Evolutionary conservation across 768 basidiomycete species (phyloP).

Genomic region (Kwoniella sp.): DNA sequence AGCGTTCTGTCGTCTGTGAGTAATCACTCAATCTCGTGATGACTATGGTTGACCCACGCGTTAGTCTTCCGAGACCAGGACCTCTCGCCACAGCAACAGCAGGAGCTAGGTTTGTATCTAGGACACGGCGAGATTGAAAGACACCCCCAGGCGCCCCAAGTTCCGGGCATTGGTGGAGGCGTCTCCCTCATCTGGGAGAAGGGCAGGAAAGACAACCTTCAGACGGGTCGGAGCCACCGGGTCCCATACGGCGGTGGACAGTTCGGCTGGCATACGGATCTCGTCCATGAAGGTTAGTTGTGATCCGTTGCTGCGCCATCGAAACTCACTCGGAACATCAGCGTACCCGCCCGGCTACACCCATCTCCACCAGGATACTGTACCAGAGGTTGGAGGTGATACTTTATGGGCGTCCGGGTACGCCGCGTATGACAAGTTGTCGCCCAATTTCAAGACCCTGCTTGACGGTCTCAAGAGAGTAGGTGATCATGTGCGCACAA

Average conservation of each 20-base stretch:
- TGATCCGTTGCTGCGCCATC: not conserved
- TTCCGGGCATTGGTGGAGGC: conserved; percentile 44
- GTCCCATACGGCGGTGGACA: conserved; percentile 34
- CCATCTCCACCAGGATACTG: conserved; percentile 44
- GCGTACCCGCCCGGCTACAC: conserved; percentile 52
- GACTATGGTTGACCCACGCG: not conserved
- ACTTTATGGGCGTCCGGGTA: conserved; percentile 42
- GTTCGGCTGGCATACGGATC: conserved; percentile 43
- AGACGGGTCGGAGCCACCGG: conserved; percentile 12
- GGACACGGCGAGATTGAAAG: conserved; percentile 46
- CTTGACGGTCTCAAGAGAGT: conserved; percentile 40
- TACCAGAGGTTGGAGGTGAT: conserved; percentile 41
- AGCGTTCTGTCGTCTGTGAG: conserved; percentile 43
- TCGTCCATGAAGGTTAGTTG: conserved; percentile 34
- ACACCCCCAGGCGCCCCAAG: conserved; percentile 49
- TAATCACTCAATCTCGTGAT: not conserved
- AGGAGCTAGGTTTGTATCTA: conserved; percentile 41
- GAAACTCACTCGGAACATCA: not conserved
- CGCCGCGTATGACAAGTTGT: conserved; percentile 42
- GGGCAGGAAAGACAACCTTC: conserved; percentile 23
- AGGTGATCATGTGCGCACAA: not conserved
- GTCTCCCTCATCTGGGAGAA: conserved; percentile 44
- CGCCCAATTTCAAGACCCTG: conserved; percentile 36
- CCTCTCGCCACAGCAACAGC: conserved; percentile 46
- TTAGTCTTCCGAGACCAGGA: conserved; percentile 50